phyloP scores from a whole-genome alignment of 164 flowering plant species.

The Annona cherimola region DNA sequence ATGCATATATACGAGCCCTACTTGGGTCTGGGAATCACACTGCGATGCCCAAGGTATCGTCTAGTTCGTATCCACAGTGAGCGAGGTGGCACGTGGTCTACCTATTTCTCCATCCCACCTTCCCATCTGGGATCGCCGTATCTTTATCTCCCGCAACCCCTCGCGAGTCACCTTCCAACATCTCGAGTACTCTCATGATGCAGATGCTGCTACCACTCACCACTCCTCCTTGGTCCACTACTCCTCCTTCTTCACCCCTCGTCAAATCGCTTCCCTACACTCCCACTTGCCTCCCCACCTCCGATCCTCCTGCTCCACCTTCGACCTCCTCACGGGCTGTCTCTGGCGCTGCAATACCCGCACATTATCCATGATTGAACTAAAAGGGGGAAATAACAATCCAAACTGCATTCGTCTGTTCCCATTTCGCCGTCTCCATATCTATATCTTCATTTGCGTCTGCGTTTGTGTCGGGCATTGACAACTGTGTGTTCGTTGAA shows the following conservation, averaged over 20 bases:
- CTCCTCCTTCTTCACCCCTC: conserved; percentile 19
- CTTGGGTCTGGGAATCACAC: background rate
- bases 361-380: too few relatives aligned
- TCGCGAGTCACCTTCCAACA: conserved; percentile 14
- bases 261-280: conserved; percentile 10
- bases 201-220: conserved; percentile 3
- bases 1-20: too few relatives aligned
- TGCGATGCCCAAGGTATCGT: conserved; percentile 23
- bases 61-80: conserved; percentile 25
- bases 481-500: too few relatives aligned
- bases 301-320: conserved; percentile 5
- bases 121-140: conserved; percentile 22
- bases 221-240: conserved; percentile 16
- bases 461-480: too few relatives aligned
- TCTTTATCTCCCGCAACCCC: conserved; percentile 21
- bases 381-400: too few relatives aligned
- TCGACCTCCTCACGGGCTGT: conserved; percentile 27
- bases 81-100: conserved; percentile 23
- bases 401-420: too few relatives aligned
- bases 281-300: conserved; percentile 11
- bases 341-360: conserved; percentile 28
- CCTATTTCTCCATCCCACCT: conserved; percentile 18
- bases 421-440: too few relatives aligned
- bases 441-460: too few relatives aligned
- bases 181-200: conserved; percentile 15